Percentiles rank a stretch among this genome's conserved stretches.
phyloP scores from a whole-genome alignment of 257 asterid genomes.

The Solanum chilense region DNA sequence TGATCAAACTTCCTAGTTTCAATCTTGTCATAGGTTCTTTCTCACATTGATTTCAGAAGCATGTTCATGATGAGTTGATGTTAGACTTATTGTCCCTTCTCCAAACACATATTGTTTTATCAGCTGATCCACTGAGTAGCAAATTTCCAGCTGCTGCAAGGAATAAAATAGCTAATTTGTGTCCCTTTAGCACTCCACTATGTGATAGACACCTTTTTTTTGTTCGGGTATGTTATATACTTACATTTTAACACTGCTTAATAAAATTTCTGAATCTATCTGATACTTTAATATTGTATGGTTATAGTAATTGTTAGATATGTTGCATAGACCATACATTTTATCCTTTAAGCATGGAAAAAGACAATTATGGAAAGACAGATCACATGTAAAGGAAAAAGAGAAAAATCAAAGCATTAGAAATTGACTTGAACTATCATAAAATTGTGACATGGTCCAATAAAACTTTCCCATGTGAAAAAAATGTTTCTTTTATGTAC shows the following conservation, averaged over 20 bases:
- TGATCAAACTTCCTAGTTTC: no score
- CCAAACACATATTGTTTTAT: conserved; percentile 53
- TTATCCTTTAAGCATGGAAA: background rate
- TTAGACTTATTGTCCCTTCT: conserved; percentile 22
- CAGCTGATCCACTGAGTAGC: conserved; percentile 49
- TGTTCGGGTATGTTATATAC: no score
- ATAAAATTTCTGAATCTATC: no score
- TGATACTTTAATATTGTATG: background rate
- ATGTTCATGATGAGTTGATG: no score
- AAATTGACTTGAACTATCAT: background rate
- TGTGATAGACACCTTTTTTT: no score
- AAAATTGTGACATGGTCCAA: background rate
- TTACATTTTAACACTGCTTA: no score
- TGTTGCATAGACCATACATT: background rate
- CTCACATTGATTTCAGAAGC: no score
- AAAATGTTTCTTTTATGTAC: background rate
- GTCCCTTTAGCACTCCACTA: conserved; percentile 22
- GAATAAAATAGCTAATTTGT: conserved; percentile 49
- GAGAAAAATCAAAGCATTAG: background rate
- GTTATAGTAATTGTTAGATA: background rate
- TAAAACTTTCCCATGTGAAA: background rate
- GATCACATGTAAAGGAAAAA: background rate
- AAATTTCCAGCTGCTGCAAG: conserved; percentile 32
- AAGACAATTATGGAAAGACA: background rate
- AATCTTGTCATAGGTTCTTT: no score